A percentile compares a stretch with the other conserved stretches of the same genome.
Conservation (phyloP, 139 green algal genomes). For the Desmodesmus armatus region DNA sequence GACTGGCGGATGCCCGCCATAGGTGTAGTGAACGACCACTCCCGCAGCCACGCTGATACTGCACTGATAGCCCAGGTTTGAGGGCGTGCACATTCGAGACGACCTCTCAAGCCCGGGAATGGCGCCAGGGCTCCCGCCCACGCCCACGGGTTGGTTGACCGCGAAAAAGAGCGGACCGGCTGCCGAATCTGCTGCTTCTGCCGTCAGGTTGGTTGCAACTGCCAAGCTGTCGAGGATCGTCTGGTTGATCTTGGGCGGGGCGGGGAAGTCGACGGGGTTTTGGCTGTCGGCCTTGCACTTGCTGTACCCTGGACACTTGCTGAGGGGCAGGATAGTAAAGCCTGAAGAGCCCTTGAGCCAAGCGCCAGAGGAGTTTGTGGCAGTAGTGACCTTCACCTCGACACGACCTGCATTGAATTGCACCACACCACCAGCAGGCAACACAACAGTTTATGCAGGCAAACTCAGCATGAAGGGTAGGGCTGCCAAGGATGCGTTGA, state of each 20-base stretch:
- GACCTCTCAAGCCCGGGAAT: too few species aligned
- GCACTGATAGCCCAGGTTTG: conserved; percentile 21
- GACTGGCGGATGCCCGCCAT: background rate
- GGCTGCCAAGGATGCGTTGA: too few species aligned
- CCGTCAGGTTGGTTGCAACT: background rate
- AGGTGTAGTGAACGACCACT: conserved; percentile 7
- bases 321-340: background rate
- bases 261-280: too few species aligned
- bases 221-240: background rate
- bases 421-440: background rate
- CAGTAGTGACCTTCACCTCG: conserved; percentile 26
- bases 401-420: background rate
- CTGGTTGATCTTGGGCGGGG: too few species aligned
- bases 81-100: background rate
- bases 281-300: conserved; percentile 29
- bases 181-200: background rate
- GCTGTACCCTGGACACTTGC: background rate
- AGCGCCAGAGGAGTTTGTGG: background rate
- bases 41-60: background rate
- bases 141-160: too few species aligned
- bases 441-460: too few species aligned
- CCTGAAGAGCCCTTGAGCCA: conserved; percentile 1
- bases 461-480: too few species aligned
- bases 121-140: too few species aligned
- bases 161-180: too few species aligned